Evolutionary conservation across 148 eudicot species (phyloP).

Genomic region (Chenopodium album): DNA sequence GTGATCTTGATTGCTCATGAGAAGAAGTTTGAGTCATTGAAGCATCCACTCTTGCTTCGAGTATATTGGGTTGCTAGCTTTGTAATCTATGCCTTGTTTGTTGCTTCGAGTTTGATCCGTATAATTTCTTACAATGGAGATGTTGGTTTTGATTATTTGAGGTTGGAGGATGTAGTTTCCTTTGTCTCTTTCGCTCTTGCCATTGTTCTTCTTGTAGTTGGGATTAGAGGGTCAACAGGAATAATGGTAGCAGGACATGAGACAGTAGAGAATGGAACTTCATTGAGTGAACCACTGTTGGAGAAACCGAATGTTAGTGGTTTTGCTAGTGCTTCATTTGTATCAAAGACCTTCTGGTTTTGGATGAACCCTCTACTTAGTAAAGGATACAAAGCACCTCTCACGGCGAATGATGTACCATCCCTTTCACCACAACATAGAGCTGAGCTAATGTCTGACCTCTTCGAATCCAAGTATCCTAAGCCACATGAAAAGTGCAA

Average conservation of each 20-base stretch:
- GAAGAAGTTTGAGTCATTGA: constrained; percentile 50
- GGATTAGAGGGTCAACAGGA: constrained; percentile 67
- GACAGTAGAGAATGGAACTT: constrained; percentile 31
- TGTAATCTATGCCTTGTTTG: constrained; percentile 46
- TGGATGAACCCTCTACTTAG: constrained; percentile 82
- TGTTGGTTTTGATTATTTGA: constrained; percentile 22
- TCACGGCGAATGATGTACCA: constrained; percentile 66
- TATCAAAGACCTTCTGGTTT: constrained; percentile 65
- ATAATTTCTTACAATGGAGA: constrained; percentile 33
- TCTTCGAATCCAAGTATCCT: constrained; percentile 79
- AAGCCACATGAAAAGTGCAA: constrained; percentile 59
- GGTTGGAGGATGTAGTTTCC: constrained; percentile 52
- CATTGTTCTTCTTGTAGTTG: constrained; percentile 42
- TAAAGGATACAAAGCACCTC: constrained; percentile 65
- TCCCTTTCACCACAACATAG: constrained; percentile 66
- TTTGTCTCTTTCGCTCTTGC: constrained; percentile 46
- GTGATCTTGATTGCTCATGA: constrained; percentile 56
- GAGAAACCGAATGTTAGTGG: constrained; percentile 47
- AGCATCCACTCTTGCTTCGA: constrained; percentile 58
- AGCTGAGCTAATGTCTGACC: constrained; percentile 62
- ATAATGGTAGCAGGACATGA: constrained; percentile 32
- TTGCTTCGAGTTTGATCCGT: constrained; percentile 49
- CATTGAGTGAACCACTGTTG: constrained; percentile 48
- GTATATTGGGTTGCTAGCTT: constrained; percentile 59
- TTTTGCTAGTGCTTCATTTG: constrained; percentile 63